Evolutionary conservation across 177 flowering plant species (phyloP).

Genomic region (Vitis hybrid): DNA sequence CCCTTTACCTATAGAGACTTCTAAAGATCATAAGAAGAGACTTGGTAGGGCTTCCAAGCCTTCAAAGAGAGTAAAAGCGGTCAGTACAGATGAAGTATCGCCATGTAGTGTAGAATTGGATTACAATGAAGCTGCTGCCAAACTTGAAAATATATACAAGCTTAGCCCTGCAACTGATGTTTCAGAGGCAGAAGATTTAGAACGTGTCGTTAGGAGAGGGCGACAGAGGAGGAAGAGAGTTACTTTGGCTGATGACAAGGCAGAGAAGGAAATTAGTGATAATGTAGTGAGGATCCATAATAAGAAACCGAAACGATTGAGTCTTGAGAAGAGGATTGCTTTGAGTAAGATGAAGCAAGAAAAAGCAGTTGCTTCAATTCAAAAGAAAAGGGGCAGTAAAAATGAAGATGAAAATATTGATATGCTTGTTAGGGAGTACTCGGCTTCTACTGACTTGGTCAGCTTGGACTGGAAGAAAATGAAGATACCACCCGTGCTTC

Average conservation of each 20-base stretch:
- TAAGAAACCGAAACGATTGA: slow-evolving; percentile 58
- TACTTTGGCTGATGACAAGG: slow-evolving; percentile 28
- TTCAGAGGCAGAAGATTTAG: slow-evolving; percentile 41
- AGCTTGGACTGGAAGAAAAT: slow-evolving; percentile 94
- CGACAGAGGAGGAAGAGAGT: slow-evolving; percentile 39
- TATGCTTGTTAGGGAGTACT: slow-evolving; percentile 73
- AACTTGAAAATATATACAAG: slow-evolving; percentile 76
- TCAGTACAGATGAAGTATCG: slow-evolving; percentile 41
- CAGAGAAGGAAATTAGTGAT: slow-evolving; percentile 19
- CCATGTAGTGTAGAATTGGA: slow-evolving; percentile 62
- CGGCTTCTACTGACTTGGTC: slow-evolving; percentile 61
- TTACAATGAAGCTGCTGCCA: slow-evolving; percentile 86
- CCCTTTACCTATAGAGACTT: slow-evolving; percentile 42
- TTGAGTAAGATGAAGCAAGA: slow-evolving; percentile 46
- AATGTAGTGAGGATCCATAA: slow-evolving; percentile 46
- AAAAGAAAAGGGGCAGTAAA: slow-evolving; percentile 19
- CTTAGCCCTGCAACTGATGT: slow-evolving; percentile 46
- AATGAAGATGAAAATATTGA: slow-evolving; percentile 48
- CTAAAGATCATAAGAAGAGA: slow-evolving; percentile 43
- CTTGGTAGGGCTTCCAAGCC: slow-evolving; percentile 34
- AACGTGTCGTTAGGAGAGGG: slow-evolving; percentile 20
- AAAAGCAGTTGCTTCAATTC: slow-evolving; percentile 7
- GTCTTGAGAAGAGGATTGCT: slow-evolving; percentile 70
- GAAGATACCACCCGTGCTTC: slow-evolving; percentile 96
- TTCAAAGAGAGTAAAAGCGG: slow-evolving; percentile 48